Conservation (phyloP, 257 asterid species). For the Przewalskia tangutica region DNA sequence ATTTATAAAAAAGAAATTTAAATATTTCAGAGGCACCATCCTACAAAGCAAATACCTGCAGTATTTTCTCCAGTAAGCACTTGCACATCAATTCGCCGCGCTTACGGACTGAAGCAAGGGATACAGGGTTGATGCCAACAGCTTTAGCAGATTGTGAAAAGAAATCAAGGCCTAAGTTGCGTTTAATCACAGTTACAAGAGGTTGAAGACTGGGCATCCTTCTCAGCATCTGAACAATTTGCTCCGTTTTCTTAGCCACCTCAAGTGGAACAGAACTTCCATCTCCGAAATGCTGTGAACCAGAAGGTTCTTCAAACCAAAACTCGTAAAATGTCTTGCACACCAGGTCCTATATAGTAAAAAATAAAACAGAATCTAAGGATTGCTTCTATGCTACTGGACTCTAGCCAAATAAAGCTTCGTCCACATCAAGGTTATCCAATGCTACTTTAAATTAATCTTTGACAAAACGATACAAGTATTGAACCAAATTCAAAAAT, state of each 20-base stretch:
- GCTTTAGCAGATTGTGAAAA: conserved; percentile 97
- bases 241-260: conserved; percentile 87
- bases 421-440: background rate
- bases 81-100: conserved; percentile 98
- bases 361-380: conserved; percentile 10
- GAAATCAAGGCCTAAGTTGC: conserved; percentile 85
- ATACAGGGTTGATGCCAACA: conserved; percentile 77
- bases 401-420: background rate
- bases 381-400: background rate
- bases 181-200: conserved; percentile 67
- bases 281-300: conserved; percentile 54
- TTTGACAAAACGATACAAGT: background rate
- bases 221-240: conserved; percentile 84
- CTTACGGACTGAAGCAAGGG: conserved; percentile 90
- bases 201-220: conserved; percentile 72
- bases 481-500: background rate
- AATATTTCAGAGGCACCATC: conserved; percentile 10
- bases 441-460: background rate
- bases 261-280: conserved; percentile 92
- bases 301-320: conserved; percentile 96
- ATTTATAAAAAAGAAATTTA: background rate
- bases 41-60: conserved; percentile 53
- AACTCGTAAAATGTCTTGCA: conserved; percentile 98
- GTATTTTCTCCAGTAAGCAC: conserved; percentile 82
- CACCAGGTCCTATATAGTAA: conserved; percentile 66